Evolutionary conservation across 345 rosid species (phyloP), one percentile per base, ranked within the genome.

Genomic region (Chamaenerion angustifolium): DNA sequence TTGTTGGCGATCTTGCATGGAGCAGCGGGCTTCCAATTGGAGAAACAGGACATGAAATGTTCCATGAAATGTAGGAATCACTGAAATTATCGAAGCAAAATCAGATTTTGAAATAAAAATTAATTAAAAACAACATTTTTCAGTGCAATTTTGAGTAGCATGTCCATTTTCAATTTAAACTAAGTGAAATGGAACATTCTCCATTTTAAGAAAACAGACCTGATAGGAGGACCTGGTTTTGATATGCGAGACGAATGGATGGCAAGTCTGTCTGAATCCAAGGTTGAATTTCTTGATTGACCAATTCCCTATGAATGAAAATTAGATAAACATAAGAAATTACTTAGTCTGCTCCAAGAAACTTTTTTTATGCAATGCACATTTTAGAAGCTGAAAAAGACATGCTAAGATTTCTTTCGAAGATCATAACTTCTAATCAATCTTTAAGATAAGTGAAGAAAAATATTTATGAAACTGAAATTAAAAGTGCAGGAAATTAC

Each of bases 21-120:
- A 71, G 64, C 45, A 71, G 79, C 40, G 82, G 85, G 71, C 85
- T 79, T 60, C 85, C 79, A 25, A 73, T 63, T 10, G 85, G 79
- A 17, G 85, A 73, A 23, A 79, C 82, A 4, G 85, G 85, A 60
- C 85, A 79, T 4, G 85, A 79, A 54, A 69, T 53, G 58, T 73
- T 73, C 66, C 78, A 68, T 10, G 70, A 66, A 53, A 64, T 59
- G 45, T 60, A 70, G 45, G 65, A 48, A 51, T 76, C 85, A 62
- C 85, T 79, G 70, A 56, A 68, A 8, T n/a, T 14, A 25, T 50
- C 8, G 4, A 35, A 15, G 12, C 6, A 35, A 3, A 31, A 3
- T 49, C 40, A 8, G 40, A 23, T 1, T 49, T 49, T 1, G 15
- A 49, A 13, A 11, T 40, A 9, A 25, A n/a, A 27, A 25, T 9